These are phyloP conservation scores for Termitomyces bulborhizus DNA, from an alignment of 768 basidiomycete species.

Conservation along the genomic window DNA sequence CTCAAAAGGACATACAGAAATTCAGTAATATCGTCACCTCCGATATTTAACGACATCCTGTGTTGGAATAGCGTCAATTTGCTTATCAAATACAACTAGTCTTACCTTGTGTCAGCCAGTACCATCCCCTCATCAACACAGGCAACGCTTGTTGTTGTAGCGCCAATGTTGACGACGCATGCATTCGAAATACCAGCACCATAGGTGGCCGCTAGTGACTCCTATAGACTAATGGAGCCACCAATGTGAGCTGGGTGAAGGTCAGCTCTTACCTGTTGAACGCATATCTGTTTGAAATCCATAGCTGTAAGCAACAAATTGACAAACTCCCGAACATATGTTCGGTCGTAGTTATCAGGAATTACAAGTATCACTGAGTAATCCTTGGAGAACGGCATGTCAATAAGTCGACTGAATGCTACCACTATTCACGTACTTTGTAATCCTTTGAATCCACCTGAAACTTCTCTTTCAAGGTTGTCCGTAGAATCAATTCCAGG, in stretches of 20 bases:
- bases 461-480: conserved; percentile 55
- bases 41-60: conserved; percentile 80
- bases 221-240: conserved; percentile 37
- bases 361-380: conserved; percentile 86
- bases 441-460: conserved; percentile 46
- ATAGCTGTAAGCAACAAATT: conserved; percentile 69
- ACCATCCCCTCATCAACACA: conserved; percentile 95
- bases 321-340: conserved; percentile 75
- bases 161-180: conserved; percentile 94
- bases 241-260: not conserved
- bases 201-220: conserved; percentile 89
- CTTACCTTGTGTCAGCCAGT: conserved; percentile 78
- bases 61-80: conserved; percentile 1
- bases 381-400: conserved; percentile 40
- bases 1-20: conserved; percentile 76
- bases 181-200: conserved; percentile 93
- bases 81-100: not conserved
- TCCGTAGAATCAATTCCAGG: conserved; percentile 61
- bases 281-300: conserved; percentile 90
- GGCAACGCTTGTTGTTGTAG: conserved; percentile 74
- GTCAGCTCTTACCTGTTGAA: conserved; percentile 65
- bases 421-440: conserved; percentile 39
- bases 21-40: conserved; percentile 93
- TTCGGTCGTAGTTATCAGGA: conserved; percentile 85
- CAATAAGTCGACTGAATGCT: not conserved